A percentile compares a stretch with the other conserved stretches of the same genome.
These are phyloP conservation scores for Amanita fuliginea DNA, from an alignment of 768 basidiomycete species.

Conservation along the genomic window DNA sequence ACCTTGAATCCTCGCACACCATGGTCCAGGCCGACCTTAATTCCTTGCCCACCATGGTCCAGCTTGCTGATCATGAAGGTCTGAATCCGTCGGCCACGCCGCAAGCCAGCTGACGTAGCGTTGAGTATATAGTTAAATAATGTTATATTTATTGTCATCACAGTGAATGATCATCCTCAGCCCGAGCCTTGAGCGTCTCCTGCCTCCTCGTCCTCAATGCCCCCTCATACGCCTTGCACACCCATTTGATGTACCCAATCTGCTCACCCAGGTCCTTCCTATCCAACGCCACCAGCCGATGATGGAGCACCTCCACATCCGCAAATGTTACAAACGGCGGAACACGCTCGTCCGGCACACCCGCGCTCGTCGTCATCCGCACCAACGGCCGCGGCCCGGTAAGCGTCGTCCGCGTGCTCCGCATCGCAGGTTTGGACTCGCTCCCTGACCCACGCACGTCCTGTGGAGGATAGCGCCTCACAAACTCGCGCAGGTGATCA, in stretches of 20 bases:
- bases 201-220: constrained; percentile 54
- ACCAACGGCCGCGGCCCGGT: constrained; percentile 53
- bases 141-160: too few relatives aligned
- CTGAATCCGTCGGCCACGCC: neutral
- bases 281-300: constrained; percentile 39
- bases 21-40: neutral
- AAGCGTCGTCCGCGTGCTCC: constrained; percentile 50
- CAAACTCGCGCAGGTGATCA: constrained; percentile 49
- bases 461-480: constrained; percentile 49
- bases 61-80: neutral
- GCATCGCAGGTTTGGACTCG: constrained; percentile 29
- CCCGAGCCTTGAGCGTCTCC: constrained; percentile 23
- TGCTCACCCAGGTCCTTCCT: constrained; percentile 11
- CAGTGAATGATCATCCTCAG: neutral
- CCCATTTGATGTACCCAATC: constrained; percentile 61
- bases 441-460: constrained; percentile 20
- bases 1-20: neutral
- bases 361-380: constrained; percentile 45
- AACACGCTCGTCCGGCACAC: constrained; percentile 65
- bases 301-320: constrained; percentile 74
- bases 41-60: neutral
- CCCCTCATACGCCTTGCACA: constrained; percentile 63
- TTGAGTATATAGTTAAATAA: too few relatives aligned
- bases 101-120: too few relatives aligned
- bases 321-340: constrained; percentile 70